Base-by-base conservation (phyloP, 2,329 filamentous ascomycete species). In the Claviceps capensis region DNA sequence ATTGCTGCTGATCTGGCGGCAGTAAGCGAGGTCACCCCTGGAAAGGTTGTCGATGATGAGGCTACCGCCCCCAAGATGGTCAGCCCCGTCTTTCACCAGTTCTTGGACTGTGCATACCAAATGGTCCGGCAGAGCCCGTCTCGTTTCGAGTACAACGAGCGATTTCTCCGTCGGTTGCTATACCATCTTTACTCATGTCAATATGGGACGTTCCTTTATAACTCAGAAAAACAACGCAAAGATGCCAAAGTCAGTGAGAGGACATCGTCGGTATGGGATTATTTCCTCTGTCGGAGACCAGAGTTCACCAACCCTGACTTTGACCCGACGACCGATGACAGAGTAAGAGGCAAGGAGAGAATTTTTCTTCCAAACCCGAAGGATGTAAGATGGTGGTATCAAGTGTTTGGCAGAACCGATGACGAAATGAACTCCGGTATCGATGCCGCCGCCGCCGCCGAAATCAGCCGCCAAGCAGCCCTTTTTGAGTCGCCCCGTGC, bases 101-200 rank as follows among this genome's bases (percentile, higher is more conserved):
- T 97, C 67, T 78, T 98, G 9, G 93, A 97, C 63, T 89, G 88
- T 40, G 88, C 88, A 1, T 97, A 93, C 64, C 93, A 98, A 65
- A 75, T 98, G 30, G 71, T 95, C 23, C 77, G 86, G 55, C 93
- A 97, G 64, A 75, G 91, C 60, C 89, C 89, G 0, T 86, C 81
- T 6, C 84, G 90, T 0, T 98, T 98, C 63, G 91, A 98, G 65
- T 98, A 89, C 69, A 97, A 95, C 59, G 93, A 97, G 65, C 82
- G 91, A 4, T 97, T 98, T 66, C 72, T 98, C 6, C 79, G 88
- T 26, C 82, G 93, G 19, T 73, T 98, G 3, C 74, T 97, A 1
- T 98, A 97, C 63, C 93, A 98, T 65, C 77, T 95, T 1, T 91
- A 97, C 64, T 91, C 91, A 0, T 95, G 90, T 58, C 93, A 98